Conservation (phyloP, 306 rosid genomes). For the Rosa rugosa region DNA sequence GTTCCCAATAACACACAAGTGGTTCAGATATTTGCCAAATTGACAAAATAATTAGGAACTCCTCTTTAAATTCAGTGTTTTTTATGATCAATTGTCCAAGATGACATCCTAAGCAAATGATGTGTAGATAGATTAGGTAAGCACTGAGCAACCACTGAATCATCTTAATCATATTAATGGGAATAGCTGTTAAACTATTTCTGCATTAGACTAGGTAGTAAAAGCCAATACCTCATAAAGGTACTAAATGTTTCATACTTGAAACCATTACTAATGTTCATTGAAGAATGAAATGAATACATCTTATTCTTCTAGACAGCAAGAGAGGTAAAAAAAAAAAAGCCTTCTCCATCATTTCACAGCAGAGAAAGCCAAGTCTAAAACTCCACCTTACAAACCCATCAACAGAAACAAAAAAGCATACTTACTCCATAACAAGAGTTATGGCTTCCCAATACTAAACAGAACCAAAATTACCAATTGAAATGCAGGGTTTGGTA, state of each 20-base stretch:
- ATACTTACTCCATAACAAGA: slow-evolving; percentile 11
- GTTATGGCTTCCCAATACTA: neutral
- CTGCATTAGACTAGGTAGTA: neutral
- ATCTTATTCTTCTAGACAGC: neutral
- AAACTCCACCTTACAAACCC: neutral
- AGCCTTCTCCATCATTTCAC: neutral
- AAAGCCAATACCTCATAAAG: neutral
- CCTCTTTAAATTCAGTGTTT: neutral
- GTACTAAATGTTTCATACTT: neutral
- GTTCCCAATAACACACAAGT: too few relatives aligned
- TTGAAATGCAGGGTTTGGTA: too few relatives aligned
- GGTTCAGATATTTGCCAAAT: too few relatives aligned
- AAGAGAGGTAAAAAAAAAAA: too few relatives aligned
- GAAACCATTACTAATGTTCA: neutral
- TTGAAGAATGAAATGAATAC: neutral
- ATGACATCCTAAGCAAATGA: neutral
- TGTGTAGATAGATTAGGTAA: neutral
- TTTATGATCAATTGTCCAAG: neutral
- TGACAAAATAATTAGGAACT: neutral
- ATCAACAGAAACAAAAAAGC: neutral
- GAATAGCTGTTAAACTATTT: too few relatives aligned
- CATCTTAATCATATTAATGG: neutral
- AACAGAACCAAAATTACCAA: neutral
- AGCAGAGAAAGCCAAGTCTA: neutral
- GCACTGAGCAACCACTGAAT: neutral